Conservation (phyloP, 1,284 basidiomycete genomes). For the Pyrrhoderma noxium region DNA sequence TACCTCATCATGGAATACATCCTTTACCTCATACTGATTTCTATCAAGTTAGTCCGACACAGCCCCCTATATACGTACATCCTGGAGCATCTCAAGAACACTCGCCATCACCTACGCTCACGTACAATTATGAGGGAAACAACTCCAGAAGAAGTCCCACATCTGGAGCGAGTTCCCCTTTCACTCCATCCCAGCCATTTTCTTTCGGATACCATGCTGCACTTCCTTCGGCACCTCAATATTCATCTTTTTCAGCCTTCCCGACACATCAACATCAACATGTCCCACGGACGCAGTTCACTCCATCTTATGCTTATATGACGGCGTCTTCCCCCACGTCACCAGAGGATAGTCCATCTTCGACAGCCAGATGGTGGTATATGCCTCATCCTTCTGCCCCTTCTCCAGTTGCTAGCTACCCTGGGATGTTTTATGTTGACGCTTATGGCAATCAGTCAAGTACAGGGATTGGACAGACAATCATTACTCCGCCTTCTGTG, state of each 20-base stretch:
- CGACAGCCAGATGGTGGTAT: conserved; percentile 41
- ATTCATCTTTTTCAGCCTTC: conserved; percentile 34
- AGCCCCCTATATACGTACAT: conserved; percentile 19
- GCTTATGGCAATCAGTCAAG: conserved; percentile 18
- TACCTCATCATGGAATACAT: conserved; percentile 27
- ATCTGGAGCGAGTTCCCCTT: conserved; percentile 24
- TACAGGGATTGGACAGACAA: not conserved
- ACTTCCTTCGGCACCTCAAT: conserved; percentile 32
- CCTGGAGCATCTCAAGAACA: conserved; percentile 9
- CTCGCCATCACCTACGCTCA: conserved; percentile 7
- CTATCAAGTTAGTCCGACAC: conserved; percentile 26
- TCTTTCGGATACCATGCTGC: conserved; percentile 33
- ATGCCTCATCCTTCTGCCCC: conserved; percentile 28
- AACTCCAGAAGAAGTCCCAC: conserved; percentile 25
- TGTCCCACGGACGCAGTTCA: conserved; percentile 28
- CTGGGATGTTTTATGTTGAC: conserved; percentile 32
- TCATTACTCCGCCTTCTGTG: not conserved
- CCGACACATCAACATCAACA: conserved; percentile 31
- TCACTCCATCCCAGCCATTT: conserved; percentile 24
- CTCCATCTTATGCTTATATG: conserved; percentile 28
- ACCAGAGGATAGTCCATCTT: conserved; percentile 24
- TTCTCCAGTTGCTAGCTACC: conserved; percentile 27
- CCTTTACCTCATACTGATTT: conserved; percentile 18
- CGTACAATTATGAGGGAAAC: conserved; percentile 9
- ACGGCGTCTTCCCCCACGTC: conserved; percentile 18